Conservation (phyloP, 305 asterid genomes). For the Petunia hybrid region DNA sequence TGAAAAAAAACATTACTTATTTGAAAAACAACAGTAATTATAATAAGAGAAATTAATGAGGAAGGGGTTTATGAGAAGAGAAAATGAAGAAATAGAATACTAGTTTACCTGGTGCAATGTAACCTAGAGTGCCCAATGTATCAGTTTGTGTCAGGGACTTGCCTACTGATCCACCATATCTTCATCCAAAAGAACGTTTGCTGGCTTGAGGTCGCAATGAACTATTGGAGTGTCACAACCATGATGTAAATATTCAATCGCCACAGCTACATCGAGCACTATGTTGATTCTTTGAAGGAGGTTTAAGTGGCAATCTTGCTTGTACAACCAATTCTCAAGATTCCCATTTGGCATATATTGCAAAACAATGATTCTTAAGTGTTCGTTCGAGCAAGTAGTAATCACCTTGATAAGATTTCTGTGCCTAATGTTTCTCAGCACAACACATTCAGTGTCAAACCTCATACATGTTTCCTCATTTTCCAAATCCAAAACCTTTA, state of each 20-base stretch:
- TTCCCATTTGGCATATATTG: slow-evolving; percentile 27
- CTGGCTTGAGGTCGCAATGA: slow-evolving; percentile 48
- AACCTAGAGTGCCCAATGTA: slow-evolving; percentile 46
- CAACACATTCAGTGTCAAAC: slow-evolving; percentile 25
- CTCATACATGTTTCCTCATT: slow-evolving; percentile 12
- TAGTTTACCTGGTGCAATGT: slow-evolving; percentile 44
- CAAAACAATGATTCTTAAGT: slow-evolving; percentile 14
- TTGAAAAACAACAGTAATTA: not conserved
- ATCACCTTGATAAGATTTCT: slow-evolving; percentile 29
- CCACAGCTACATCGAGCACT: slow-evolving; percentile 27
- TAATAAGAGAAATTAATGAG: too few species aligned
- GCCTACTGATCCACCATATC: slow-evolving; percentile 38
- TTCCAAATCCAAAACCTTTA: slow-evolving; percentile 26
- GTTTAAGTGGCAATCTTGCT: not conserved
- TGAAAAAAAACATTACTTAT: not conserved
- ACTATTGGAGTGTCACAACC: slow-evolving; percentile 30
- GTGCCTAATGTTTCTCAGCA: slow-evolving; percentile 29
- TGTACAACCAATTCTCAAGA: slow-evolving; percentile 17
- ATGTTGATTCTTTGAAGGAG: not conserved
- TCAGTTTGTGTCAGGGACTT: slow-evolving; percentile 34
- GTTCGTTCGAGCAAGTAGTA: slow-evolving; percentile 6
- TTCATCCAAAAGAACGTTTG: slow-evolving; percentile 40
- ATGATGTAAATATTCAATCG: slow-evolving; percentile 45
- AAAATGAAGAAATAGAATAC: not conserved
- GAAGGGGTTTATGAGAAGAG: not conserved